Conservation (phyloP, 257 asterid species). For the Solanum tarapatanum region DNA sequence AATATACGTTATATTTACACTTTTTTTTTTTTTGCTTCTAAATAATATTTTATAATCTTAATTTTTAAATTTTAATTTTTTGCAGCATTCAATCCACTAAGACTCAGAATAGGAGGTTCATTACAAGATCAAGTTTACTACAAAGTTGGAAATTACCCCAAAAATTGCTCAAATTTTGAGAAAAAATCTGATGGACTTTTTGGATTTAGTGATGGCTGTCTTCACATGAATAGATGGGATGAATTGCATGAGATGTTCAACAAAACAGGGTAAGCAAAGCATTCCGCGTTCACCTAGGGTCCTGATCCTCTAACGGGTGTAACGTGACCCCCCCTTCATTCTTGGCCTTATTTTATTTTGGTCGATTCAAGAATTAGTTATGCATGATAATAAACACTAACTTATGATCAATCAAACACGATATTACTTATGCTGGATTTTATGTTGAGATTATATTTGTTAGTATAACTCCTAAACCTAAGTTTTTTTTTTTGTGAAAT, state of each 20-base stretch:
- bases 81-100: conserved; percentile 46
- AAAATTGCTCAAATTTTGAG: conserved; percentile 45
- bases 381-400: not conserved
- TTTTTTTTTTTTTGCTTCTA: not conserved
- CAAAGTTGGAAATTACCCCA: conserved; percentile 27
- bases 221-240: conserved; percentile 68
- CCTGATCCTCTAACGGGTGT: no score
- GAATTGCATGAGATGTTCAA: conserved; percentile 33
- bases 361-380: not conserved
- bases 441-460: not conserved
- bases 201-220: conserved; percentile 60
- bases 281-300: not conserved
- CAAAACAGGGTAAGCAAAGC: conserved; percentile 36
- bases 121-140: conserved; percentile 62
- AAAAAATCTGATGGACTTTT: conserved; percentile 18
- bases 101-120: conserved; percentile 70
- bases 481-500: not conserved
- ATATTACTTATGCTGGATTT: not conserved
- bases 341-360: not conserved
- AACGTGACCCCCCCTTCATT: not conserved
- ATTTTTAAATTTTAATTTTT: not conserved
- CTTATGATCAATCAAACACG: not conserved
- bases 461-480: not conserved
- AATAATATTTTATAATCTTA: not conserved
- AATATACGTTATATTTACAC: not conserved